A percentile compares a stretch with the other conserved stretches of the same genome.
phyloP scores from a whole-genome alignment of 1,284 basidiomycete genomes.

The Flammula alnicola region DNA sequence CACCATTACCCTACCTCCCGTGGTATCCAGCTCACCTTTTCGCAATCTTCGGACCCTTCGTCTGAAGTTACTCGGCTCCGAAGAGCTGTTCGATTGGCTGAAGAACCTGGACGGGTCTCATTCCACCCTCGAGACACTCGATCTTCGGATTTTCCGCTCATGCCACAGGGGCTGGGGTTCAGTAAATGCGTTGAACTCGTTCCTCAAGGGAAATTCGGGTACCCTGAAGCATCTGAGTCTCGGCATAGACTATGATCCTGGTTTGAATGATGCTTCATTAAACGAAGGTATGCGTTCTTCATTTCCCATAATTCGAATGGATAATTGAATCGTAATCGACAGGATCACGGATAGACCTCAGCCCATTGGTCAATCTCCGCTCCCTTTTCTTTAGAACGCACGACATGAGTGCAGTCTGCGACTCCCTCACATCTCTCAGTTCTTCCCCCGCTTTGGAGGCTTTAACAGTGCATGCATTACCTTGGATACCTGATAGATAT shows the following conservation, averaged over 20 bases:
- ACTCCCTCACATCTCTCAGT: not conserved
- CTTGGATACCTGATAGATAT: not conserved
- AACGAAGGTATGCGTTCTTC: not conserved
- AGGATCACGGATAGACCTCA: not conserved
- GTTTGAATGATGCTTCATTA: not conserved
- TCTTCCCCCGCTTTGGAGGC: not conserved
- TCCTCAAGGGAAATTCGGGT: not conserved
- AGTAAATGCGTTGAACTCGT: not conserved
- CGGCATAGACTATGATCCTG: not conserved
- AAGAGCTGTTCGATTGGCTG: slow-evolving; percentile 5
- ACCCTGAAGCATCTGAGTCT: slow-evolving; percentile 2
- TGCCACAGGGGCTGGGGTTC: not conserved
- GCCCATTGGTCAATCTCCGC: not conserved
- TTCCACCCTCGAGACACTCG: not conserved
- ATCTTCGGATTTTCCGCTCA: not conserved
- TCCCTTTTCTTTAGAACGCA: not conserved
- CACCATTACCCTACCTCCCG: not conserved
- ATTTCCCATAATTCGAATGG: not conserved
- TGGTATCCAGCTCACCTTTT: not conserved
- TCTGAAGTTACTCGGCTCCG: not conserved
- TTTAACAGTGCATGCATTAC: not conserved
- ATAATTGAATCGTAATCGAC: not conserved
- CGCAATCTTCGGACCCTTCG: slow-evolving; percentile 4
- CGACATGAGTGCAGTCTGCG: slow-evolving; percentile 3
- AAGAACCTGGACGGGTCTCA: not conserved